Base-by-base conservation (phyloP, 2,329 filamentous ascomycete genomes). In the Aureobasidium sp. region DNA sequence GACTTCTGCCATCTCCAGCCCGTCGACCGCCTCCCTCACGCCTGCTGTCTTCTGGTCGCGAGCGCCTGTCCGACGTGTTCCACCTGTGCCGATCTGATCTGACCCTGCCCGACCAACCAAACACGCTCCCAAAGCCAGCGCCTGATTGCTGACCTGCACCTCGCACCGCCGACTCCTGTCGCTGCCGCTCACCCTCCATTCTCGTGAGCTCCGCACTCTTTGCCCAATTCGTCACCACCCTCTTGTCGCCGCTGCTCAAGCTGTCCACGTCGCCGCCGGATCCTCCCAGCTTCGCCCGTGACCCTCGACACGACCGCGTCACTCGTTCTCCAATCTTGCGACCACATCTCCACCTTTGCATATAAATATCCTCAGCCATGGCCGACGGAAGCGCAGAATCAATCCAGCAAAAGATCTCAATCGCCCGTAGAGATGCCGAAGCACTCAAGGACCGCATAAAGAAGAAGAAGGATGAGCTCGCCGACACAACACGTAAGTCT, bases 401-500 rank as follows among this genome's bases (percentile, higher is more conserved):
- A 52, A 78, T 80, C 65, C 78, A 80, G 73, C 78, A 79, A 73
- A 79, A 77, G 77, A 96, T 97, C 86, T 93, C 97, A 84, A 89
- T 92, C 79, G 93, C 94, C 76, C 87, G 94, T 78, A 90, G 94
- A 82, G 94, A 99, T 84, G 94, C 94, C 71, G 94, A 97, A 82
- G 92, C 90, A 60, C 82, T 97, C 70, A 97, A 97, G 84, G 93
- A 97, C 77, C 88, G 90, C 78, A 97, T 97, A 86, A 97, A 97
- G 88, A 87, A 92, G 79, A 96, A 96, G 87, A 97, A 97, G 89
- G 94, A 99, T 85, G 94, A 97, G 80, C 85, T 99, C 70, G 93
- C 93, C 75, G 94, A 99, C 79, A 96, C 92, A 67, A 95, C 92
- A 74, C 88, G 94, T 99, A 87, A 85, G 93, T 78, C 14, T 14